Base-by-base conservation (phyloP, 306 rosid genomes). In the Citrullus colocynthis region DNA sequence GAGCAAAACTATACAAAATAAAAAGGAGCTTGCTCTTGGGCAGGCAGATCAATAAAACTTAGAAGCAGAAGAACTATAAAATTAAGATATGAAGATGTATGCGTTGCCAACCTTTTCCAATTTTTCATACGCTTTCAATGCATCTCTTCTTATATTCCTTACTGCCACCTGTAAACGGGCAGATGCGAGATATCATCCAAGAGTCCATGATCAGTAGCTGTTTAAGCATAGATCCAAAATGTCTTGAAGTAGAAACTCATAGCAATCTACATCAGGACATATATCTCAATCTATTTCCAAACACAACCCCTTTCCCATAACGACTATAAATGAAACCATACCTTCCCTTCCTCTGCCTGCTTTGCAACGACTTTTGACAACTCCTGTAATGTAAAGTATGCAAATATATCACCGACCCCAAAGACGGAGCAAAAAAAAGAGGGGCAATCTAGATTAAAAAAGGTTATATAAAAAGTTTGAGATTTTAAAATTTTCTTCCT, bases 341-440 rank as follows among this genome's bases (percentile, higher is more conserved):
- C 99, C 97, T 95, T 95, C 82, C 99, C 99, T 79, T 95, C 99
- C 89, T 95, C 99, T 41, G 92, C 81, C 83, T 88, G 97, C 86
- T 95, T 95, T 56, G 97, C 87, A 79, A 87, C 99, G 79, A 91
- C 62, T 87, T 95, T 95, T 8, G 89, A 81, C 76, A 95, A 79
- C 83, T 95, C 97, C 99, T 95, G 89, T 18, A 84, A 41, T 82
- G 81, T 30, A 6, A 75, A 41, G 18, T 34, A 45, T 4, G 42
- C 34, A 71, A 59, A 32, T 56, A 34, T 37, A 32, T 32, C 74
- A 66, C 42, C 55, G 6, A 12, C 21, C 76, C 24, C 58, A 45
- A 10, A 15, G 44, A 15, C 11, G 28, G 15, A 4, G 15, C 0
- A 8, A 20, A 10, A 24, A 9, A 21, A 21, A 17, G 69, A 62